Evolutionary conservation across 2,329 filamentous ascomycete species (phyloP).

Genomic region (Stemphylium vesicarium): DNA sequence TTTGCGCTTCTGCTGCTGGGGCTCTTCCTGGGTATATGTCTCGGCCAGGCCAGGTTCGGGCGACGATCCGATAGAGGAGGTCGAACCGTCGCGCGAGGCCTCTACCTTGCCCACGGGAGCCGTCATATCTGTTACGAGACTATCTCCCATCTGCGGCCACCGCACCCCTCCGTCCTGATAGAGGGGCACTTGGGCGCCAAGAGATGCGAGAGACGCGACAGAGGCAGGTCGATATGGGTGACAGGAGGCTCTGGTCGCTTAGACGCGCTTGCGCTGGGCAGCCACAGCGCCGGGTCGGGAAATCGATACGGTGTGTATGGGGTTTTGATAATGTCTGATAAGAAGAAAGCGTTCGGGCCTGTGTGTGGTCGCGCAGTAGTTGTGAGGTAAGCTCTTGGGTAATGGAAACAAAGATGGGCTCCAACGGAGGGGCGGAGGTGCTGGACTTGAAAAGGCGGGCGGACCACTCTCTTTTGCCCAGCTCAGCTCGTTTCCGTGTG

Average conservation of each 20-base stretch:
- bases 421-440: conserved; percentile 42
- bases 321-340: conserved; percentile 55
- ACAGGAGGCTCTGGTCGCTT: conserved; percentile 42
- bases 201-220: conserved; percentile 43
- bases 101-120: conserved; percentile 55
- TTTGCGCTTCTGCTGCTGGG: conserved; percentile 82
- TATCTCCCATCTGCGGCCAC: conserved; percentile 59
- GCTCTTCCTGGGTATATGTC: conserved; percentile 53
- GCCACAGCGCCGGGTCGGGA: conserved; percentile 44
- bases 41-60: conserved; percentile 54
- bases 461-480: conserved; percentile 32
- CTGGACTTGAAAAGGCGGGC: conserved; percentile 45
- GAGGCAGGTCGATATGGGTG: conserved; percentile 26
- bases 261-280: conserved; percentile 46
- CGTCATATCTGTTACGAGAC: conserved; percentile 53
- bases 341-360: conserved; percentile 38
- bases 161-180: conserved; percentile 51
- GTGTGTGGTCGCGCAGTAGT: conserved; percentile 49
- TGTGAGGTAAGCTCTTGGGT: conserved; percentile 58
- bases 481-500: conserved; percentile 19
- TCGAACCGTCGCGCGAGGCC: conserved; percentile 52
- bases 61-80: conserved; percentile 57
- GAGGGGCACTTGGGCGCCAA: conserved; percentile 48
- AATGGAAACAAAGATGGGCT: conserved; percentile 52
- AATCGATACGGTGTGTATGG: conserved; percentile 42